Conservation (phyloP, 2,329 filamentous ascomycete genomes). For the Pestalotiopsis sp. region DNA sequence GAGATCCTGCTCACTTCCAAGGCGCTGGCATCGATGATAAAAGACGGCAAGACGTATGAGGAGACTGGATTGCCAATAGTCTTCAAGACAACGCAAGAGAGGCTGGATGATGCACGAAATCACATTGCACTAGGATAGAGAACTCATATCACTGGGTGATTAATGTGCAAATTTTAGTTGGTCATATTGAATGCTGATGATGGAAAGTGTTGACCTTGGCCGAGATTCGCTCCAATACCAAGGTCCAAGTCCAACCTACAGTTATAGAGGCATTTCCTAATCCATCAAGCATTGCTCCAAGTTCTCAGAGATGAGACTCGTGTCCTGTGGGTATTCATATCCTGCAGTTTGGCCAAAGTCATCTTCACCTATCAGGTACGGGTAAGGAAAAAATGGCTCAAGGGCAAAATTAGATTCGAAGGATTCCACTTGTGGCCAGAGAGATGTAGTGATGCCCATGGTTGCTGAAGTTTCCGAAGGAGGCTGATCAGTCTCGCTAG, state of each 20-base stretch:
- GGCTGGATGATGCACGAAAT: conserved; percentile 15
- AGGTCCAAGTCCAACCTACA: too few relatives aligned
- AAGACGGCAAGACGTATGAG: conserved; percentile 21
- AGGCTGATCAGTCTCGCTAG: not conserved
- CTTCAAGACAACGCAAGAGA: conserved; percentile 23
- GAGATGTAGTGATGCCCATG: not conserved
- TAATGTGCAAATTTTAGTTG: too few relatives aligned
- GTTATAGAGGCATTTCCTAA: too few relatives aligned
- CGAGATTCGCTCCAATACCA: too few relatives aligned
- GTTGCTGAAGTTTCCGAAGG: not conserved
- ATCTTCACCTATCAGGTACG: not conserved
- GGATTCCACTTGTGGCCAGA: not conserved
- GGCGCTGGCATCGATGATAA: conserved; percentile 34
- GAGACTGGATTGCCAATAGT: conserved; percentile 25
- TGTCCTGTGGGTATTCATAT: too few relatives aligned
- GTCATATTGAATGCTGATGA: too few relatives aligned
- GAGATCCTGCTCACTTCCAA: conserved; percentile 43
- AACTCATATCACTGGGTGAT: not conserved
- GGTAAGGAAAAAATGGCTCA: not conserved
- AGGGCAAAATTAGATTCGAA: not conserved
- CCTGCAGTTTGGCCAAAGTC: not conserved
- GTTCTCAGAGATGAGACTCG: too few relatives aligned
- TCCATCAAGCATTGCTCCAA: too few relatives aligned
- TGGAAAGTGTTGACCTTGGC: too few relatives aligned
- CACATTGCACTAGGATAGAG: not conserved